Percentiles rank a stretch among this genome's conserved stretches.
Evolutionary conservation across 176 grass and related monocot species (phyloP).

Genomic region (Carex scoparia): DNA sequence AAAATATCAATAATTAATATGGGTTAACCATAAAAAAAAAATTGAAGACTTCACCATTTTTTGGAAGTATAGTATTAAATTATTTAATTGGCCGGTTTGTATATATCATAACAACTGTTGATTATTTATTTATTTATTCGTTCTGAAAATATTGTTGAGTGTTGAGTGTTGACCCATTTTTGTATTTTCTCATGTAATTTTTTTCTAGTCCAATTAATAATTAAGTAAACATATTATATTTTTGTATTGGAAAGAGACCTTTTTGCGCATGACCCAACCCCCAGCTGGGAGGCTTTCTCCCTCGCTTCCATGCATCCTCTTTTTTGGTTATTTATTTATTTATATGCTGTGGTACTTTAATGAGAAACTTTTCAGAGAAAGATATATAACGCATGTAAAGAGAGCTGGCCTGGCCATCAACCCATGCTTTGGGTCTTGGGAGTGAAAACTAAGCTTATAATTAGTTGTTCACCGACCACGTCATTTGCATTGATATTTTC

Average conservation of each 20-base stretch:
- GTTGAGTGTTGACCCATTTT: background rate
- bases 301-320: conserved; percentile 1
- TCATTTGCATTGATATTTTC: conserved; percentile 15
- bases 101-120: too few species aligned
- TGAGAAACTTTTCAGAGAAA: background rate
- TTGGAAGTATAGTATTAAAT: too few species aligned
- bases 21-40: too few species aligned
- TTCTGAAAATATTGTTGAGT: too few species aligned
- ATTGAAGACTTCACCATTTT: too few species aligned
- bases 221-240: background rate
- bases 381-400: background rate
- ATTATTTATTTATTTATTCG: too few species aligned
- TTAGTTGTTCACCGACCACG: conserved; percentile 13
- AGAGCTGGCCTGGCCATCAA: background rate
- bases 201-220: background rate
- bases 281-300: conserved; percentile 12
- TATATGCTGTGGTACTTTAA: background rate
- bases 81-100: too few species aligned
- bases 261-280: conserved; percentile 21
- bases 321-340: background rate
- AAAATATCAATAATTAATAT: too few species aligned
- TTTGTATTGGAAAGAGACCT: background rate
- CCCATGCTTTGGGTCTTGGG: conserved; percentile 8
- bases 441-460: background rate
- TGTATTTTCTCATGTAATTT: background rate